Evolutionary conservation across 768 basidiomycete genomes (phyloP).

Genomic region (Bullera alba): DNA sequence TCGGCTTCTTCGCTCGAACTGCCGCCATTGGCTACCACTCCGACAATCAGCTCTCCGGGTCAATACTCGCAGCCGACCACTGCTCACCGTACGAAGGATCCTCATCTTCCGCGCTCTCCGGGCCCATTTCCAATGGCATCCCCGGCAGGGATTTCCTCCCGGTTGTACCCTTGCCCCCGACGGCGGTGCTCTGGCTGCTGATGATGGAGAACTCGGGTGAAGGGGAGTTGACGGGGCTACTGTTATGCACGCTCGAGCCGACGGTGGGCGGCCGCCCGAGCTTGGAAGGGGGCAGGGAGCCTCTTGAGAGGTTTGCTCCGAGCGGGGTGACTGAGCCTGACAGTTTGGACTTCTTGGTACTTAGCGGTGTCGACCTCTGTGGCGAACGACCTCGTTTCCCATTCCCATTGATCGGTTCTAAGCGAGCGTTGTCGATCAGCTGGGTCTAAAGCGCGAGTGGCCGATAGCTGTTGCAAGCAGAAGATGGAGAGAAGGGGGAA

Average conservation of each 20-base stretch:
- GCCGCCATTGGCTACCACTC: too few species aligned
- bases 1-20: too few species aligned
- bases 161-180: too few species aligned
- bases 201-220: too few species aligned
- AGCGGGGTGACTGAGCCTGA: background rate
- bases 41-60: too few species aligned
- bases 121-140: background rate
- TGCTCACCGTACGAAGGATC: background rate
- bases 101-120: background rate
- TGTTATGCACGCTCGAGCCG: too few species aligned
- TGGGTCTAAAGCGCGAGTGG: background rate
- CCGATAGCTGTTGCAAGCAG: background rate
- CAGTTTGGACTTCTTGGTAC: background rate
- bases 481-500: background rate
- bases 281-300: conserved; percentile 26
- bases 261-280: conserved; percentile 32
- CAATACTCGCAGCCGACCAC: too few species aligned
- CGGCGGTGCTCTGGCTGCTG: too few species aligned
- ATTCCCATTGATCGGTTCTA: conserved; percentile 6
- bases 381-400: conserved; percentile 16
- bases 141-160: too few species aligned
- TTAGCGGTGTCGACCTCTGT: background rate
- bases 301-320: conserved; percentile 3
- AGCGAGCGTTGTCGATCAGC: background rate
- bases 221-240: too few species aligned